Conservation (phyloP, 371 early-diverging fungal species). For the Mycotypha africana region DNA sequence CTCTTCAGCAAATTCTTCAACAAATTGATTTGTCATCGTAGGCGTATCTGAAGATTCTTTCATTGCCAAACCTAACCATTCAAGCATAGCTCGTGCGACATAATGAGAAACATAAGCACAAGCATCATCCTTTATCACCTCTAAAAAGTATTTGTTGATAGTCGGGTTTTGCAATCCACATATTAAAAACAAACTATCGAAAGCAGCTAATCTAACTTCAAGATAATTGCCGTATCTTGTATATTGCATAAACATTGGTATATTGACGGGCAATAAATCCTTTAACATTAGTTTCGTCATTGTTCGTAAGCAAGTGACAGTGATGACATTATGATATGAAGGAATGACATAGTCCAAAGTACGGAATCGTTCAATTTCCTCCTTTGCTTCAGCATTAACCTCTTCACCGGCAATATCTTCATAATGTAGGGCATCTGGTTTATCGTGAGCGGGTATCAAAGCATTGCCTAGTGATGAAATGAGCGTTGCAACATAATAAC, state of each 20-base stretch:
- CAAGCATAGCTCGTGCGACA: conserved; percentile 38
- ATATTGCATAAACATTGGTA: conserved; percentile 58
- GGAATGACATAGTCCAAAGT: conserved; percentile 78
- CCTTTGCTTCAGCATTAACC: conserved; percentile 50
- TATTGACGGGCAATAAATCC: conserved; percentile 58
- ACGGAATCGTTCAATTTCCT: conserved; percentile 77
- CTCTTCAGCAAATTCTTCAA: conserved; percentile 47
- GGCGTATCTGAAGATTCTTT: conserved; percentile 12
- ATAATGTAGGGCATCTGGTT: conserved; percentile 21
- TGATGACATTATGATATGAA: conserved; percentile 82
- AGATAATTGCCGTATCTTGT: conserved; percentile 60
- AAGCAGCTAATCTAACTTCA: conserved; percentile 58
- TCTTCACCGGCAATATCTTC: conserved; percentile 29
- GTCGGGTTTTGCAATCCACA: conserved; percentile 49
- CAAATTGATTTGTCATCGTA: conserved; percentile 4
- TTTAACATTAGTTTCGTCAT: conserved; percentile 55
- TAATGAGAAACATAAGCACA: conserved; percentile 50
- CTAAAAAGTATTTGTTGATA: conserved; percentile 46
- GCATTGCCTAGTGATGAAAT: conserved; percentile 70
- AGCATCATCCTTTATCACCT: conserved; percentile 55
- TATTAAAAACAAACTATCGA: conserved; percentile 60
- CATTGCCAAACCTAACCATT: conserved; percentile 50
- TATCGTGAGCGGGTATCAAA: conserved; percentile 49
- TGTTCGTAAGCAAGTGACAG: conserved; percentile 63
- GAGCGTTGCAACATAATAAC: conserved; percentile 70